Evolutionary conservation across 495 filamentous ascomycete genomes (phyloP).

Genomic region (Lentithecium fluviatile): DNA sequence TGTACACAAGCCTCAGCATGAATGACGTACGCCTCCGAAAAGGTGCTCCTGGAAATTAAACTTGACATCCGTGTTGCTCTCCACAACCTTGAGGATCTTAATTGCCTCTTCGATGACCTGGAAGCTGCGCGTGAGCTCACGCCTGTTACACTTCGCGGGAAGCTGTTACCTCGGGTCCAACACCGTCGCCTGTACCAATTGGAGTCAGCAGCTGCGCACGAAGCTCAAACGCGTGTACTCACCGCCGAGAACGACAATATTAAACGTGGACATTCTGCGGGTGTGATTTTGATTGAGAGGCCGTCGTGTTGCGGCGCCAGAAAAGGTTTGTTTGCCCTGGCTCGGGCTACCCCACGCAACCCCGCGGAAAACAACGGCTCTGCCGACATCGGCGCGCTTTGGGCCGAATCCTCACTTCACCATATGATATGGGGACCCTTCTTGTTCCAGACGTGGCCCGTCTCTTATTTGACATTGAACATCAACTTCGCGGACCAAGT

Average conservation of each 20-base stretch:
- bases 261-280: slow-evolving; percentile 34
- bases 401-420: too few relatives aligned
- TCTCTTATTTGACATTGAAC: too few relatives aligned
- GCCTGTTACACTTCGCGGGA: background rate
- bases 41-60: slow-evolving; percentile 94
- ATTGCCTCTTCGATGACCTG: slow-evolving; percentile 70
- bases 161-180: slow-evolving; percentile 78
- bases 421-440: too few relatives aligned
- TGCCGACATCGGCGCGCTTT: too few relatives aligned
- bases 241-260: slow-evolving; percentile 39
- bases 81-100: slow-evolving; percentile 79
- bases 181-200: slow-evolving; percentile 72
- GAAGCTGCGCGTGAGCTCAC: background rate
- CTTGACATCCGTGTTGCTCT: slow-evolving; percentile 64
- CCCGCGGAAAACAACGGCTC: too few relatives aligned
- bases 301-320: too few relatives aligned
- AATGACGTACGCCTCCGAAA: slow-evolving; percentile 78
- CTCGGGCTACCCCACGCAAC: too few relatives aligned
- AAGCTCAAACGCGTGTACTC: background rate
- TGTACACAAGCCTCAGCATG: background rate
- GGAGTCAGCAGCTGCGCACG: slow-evolving; percentile 3
- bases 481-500: too few relatives aligned
- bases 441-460: too few relatives aligned
- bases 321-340: too few relatives aligned
- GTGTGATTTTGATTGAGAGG: background rate